Percentiles rank a stretch among this genome's conserved stretches.
Conservation (phyloP, 2,329 filamentous ascomycete species). For the Trichoderma aggressivum region DNA sequence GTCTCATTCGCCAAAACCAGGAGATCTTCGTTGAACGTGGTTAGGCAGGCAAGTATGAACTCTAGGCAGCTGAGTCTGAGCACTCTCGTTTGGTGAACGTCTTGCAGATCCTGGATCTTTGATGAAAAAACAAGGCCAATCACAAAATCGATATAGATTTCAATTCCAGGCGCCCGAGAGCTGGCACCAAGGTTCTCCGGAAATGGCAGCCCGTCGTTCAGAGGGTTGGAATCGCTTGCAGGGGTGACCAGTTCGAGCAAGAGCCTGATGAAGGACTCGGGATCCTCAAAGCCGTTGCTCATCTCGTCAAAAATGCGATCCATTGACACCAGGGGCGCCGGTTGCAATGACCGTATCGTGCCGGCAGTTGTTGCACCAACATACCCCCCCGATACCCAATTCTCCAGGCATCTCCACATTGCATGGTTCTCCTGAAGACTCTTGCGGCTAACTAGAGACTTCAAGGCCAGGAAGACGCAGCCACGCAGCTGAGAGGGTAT, state of each 20-base stretch:
- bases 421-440: constrained; percentile 61
- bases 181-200: constrained; percentile 78
- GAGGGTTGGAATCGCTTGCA: constrained; percentile 53
- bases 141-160: constrained; percentile 89
- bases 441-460: constrained; percentile 73
- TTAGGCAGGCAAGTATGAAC: constrained; percentile 75
- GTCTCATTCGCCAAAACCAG: constrained; percentile 81
- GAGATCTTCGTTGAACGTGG: constrained; percentile 90
- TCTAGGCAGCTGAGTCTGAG: constrained; percentile 78
- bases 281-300: constrained; percentile 76
- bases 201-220: constrained; percentile 78
- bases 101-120: constrained; percentile 61
- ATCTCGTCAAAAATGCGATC: constrained; percentile 71
- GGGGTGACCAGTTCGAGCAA: constrained; percentile 70
- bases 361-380: constrained; percentile 33
- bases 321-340: constrained; percentile 43
- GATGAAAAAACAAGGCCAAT: constrained; percentile 73
- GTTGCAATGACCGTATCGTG: constrained; percentile 30
- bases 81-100: constrained; percentile 66
- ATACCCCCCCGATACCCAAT: constrained; percentile 68
- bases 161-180: constrained; percentile 76
- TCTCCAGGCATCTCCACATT: constrained; percentile 79
- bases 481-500: constrained; percentile 76
- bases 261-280: constrained; percentile 77
- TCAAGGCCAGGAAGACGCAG: constrained; percentile 76